These are phyloP conservation scores for Laburnicola sp. DNA, from an alignment of 2,329 filamentous ascomycete species.

Conservation along the genomic window DNA sequence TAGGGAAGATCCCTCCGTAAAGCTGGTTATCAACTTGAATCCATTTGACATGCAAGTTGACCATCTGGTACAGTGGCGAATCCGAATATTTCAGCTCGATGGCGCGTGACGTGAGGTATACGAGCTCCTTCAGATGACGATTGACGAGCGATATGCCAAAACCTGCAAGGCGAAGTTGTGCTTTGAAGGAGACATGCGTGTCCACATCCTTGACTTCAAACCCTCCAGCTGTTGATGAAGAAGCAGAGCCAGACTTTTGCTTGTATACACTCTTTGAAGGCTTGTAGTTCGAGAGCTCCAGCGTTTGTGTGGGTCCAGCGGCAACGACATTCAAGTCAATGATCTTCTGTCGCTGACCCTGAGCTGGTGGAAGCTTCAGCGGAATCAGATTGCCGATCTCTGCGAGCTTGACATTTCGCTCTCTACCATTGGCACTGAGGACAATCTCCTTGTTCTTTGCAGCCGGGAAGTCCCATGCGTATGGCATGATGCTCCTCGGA, in stretches of 20 bases:
- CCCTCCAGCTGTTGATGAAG: conserved; percentile 65
- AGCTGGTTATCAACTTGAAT: conserved; percentile 98
- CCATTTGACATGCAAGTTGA: conserved; percentile 93
- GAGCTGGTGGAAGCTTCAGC: conserved; percentile 77
- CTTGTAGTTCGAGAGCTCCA: conserved; percentile 93
- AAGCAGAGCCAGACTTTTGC: conserved; percentile 60
- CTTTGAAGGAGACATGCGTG: conserved; percentile 83
- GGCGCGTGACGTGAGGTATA: conserved; percentile 90
- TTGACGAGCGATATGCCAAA: conserved; percentile 95
- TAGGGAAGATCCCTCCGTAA: conserved; percentile 97
- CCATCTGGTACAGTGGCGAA: conserved; percentile 88
- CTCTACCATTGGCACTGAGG: conserved; percentile 74
- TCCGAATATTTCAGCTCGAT: conserved; percentile 90
- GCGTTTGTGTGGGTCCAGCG: conserved; percentile 90
- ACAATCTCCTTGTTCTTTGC: conserved; percentile 95
- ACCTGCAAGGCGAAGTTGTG: conserved; percentile 83
- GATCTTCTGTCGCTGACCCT: conserved; percentile 73
- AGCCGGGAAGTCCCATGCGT: conserved; percentile 98
- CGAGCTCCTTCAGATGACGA: conserved; percentile 83
- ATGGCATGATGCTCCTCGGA: conserved; percentile 96
- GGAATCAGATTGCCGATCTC: conserved; percentile 96
- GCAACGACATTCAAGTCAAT: conserved; percentile 97
- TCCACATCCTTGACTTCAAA: conserved; percentile 96
- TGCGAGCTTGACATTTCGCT: conserved; percentile 89
- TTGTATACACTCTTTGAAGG: conserved; percentile 89